Base-by-base conservation (phyloP, 805 yeast genomes). In the Candida oleophila region DNA sequence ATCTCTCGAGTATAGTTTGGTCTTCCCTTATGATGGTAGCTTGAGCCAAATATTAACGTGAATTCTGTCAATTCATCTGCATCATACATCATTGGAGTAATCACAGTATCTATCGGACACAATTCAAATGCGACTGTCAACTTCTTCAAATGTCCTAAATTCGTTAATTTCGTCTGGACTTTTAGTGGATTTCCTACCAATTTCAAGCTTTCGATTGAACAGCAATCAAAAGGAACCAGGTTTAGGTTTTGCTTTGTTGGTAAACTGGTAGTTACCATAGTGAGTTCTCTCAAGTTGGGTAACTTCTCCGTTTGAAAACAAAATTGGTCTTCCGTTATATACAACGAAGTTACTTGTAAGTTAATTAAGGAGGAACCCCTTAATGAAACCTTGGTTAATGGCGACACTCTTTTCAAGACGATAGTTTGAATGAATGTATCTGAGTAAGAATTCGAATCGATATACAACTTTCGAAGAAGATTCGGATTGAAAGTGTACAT, bases 401-500 rank as follows among this genome's bases (percentile, higher is more conserved):
- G 15, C 4, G 20, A 19, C 7, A 41, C 14, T 39, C 21, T 16
- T 33, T 21, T n/a, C 35, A 44, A 19, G 18, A 34, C 30, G 30
- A 20, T 16, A n/a, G 8, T 32, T 16, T 22, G 43, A 30, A 20
- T 38, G 19, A 38, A 38, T 5, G 7, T 21, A 38, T 38, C 14
- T 22, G 41, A 38, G 32, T 16, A 36, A 16, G 39, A n/a, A 18
- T 33, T 19, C 19, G 22, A 30, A 8, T 38, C 38, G 11, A 45
- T 41, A 4, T 22, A 20, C 28, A 47, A 38, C 22, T 43, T 25
- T 14, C 19, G 19, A 3, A 47, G 22, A 3, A 47, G 33, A 22
- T 16, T 15, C 3, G 41, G 34, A 32, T 47, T 38, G 15, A 47
- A 43, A 16, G 5, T 19, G 20, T 47, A 32, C 21, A 43, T n/a